Base-by-base conservation (phyloP, 352 stramenopile species). In the Phytophthora quininea region DNA sequence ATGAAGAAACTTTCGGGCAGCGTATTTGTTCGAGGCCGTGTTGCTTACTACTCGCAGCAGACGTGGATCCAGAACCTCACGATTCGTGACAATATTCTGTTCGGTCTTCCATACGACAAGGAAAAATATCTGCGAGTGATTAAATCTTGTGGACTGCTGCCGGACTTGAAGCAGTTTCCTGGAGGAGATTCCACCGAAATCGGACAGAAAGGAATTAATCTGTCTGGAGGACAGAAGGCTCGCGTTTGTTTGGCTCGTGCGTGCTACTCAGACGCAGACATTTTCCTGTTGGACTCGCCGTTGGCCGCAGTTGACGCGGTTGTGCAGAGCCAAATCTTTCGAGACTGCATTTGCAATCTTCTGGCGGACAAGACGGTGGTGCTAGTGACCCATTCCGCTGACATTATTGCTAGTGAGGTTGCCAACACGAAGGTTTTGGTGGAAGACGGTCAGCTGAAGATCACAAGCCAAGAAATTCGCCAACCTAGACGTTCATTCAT, bases 51-150 rank as follows among this genome's bases (percentile, higher is more conserved):
- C 54, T 79, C 89, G 35, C 92, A 98, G 71, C 77, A 91, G 33
- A 74, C 92, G 30, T 98, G 97, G 79, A 98, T 99, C 59, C 86
- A 98, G 69, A 99, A 99, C 82, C 92, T 90, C 59, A 96, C 91
- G 5, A 73, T 99, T 11, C 75, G 78, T 11, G 86, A 98, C 29
- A 99, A 99, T 71, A 96, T 99, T 61, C 70, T 98, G 2, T 99
- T 98, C 64, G 92, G 92, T 27, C 58, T 79, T 33, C 51, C 69
- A 6, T 91, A 77, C 32, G 66, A 91, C 52, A 60, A 70, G 50
- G 60, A 70, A 4, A 76, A 71, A 35, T 93, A 92, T 57, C 30
- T 67, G 4, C 55, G 54, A 3, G 86, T 91, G n/a, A 62, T 97
- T 12, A 54, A 77, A 30, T 79, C 78, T 5, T 98, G 93, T 67